These are phyloP conservation scores for Pyrus betulifolia DNA, from an alignment of 306 rosid species.

Conservation along the genomic window DNA sequence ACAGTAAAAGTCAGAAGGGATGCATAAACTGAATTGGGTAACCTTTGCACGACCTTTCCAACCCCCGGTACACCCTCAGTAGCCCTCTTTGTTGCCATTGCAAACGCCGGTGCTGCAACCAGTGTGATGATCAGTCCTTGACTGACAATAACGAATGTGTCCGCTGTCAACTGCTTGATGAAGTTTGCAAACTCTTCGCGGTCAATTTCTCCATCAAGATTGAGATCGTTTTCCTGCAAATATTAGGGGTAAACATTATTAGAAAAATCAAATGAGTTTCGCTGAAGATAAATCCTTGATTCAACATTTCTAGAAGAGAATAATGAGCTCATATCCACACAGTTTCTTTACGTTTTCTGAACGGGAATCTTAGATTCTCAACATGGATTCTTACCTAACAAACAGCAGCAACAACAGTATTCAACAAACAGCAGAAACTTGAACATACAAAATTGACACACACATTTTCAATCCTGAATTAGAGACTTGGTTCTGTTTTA, in stretches of 20 bases:
- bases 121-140: constrained; percentile 62
- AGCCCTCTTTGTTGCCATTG: constrained; percentile 78
- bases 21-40: constrained; percentile 72
- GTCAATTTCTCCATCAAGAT: constrained; percentile 51
- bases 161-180: constrained; percentile 48
- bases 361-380: neutral
- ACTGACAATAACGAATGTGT: constrained; percentile 41
- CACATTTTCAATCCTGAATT: too few species aligned
- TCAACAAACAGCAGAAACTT: neutral
- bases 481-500: too few species aligned
- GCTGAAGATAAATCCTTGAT: neutral
- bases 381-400: neutral
- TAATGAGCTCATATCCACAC: neutral
- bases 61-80: constrained; percentile 86
- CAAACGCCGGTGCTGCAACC: constrained; percentile 74
- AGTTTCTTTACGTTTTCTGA: neutral
- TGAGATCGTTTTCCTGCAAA: constrained; percentile 49
- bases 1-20: constrained; percentile 54
- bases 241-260: neutral
- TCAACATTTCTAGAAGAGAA: neutral
- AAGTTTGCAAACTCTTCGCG: constrained; percentile 50
- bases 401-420: neutral
- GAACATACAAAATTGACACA: too few species aligned
- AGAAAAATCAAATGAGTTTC: neutral
- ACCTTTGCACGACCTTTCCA: constrained; percentile 62